Conservation (phyloP, 2,329 filamentous ascomycete species). For the Pseudogymnoascus sp. region DNA sequence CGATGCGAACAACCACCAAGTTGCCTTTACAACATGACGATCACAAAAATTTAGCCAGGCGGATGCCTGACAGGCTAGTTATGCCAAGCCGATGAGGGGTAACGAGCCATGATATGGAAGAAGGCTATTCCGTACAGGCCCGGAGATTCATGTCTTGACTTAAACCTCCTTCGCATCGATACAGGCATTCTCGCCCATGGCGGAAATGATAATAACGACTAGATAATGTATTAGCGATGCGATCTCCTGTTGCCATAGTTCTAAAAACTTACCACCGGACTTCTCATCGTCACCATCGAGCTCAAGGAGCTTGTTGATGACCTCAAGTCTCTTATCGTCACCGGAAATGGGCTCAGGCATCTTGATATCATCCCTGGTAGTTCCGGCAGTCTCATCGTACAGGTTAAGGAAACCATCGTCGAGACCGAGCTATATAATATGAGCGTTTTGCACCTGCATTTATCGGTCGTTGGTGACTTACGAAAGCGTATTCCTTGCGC, state of each 20-base stretch:
- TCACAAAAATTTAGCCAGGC: neutral
- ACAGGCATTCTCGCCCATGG: constrained; percentile 91
- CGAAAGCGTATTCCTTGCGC: constrained; percentile 87
- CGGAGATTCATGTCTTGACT: neutral
- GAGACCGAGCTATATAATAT: constrained; percentile 65
- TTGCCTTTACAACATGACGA: neutral
- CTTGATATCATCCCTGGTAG: constrained; percentile 91
- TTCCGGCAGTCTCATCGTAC: constrained; percentile 69
- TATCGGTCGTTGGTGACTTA: constrained; percentile 43
- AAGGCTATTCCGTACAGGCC: neutral
- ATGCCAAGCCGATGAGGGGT: constrained; percentile 1
- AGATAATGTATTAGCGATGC: constrained; percentile 13
- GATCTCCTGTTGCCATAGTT: constrained; percentile 12
- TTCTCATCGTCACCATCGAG: constrained; percentile 78
- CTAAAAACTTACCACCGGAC: constrained; percentile 75
- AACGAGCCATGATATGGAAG: neutral
- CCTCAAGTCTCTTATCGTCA: constrained; percentile 37
- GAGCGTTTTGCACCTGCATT: neutral
- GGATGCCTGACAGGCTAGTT: neutral
- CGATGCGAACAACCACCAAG: constrained; percentile 2
- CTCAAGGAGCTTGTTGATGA: constrained; percentile 77
- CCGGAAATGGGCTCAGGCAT: constrained; percentile 61
- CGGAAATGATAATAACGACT: constrained; percentile 88
- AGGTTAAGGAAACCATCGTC: constrained; percentile 94
- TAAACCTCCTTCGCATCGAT: constrained; percentile 91